Base-by-base conservation (phyloP, 2,329 filamentous ascomycete genomes). In the Aspergillus sp. region DNA sequence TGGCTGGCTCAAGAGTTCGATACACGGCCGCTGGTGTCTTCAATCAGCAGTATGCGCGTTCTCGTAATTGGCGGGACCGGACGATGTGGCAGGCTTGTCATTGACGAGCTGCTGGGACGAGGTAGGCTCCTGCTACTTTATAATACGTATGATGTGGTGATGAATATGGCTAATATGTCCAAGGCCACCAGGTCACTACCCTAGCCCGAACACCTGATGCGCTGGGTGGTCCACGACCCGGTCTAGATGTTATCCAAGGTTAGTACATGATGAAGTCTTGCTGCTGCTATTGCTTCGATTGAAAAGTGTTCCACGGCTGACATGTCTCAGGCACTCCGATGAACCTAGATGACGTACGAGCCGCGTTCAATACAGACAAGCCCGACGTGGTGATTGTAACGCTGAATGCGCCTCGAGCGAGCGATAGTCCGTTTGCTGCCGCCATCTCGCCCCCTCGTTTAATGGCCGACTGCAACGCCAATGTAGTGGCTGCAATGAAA, bases 361-460 rank as follows among this genome's bases (percentile, higher is more conserved):
- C 50, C 1, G 69, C 68, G 1, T 68, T 71, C 47, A 32, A 57
- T 2, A 0, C 38, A 7, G 9, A 39, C 1, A 62, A 45, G 4
- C 65, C 69, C 3, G 67, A 76, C 48, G 80, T 78, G 5, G 73
- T 86, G 23, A 71, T 86, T 39, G 73, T 82, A 19, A 80, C 84
- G 0, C 79, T 87, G 12, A 81, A 77, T 61, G 78, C 82, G 1
- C 76, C 77, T 5, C 78, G 82, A 36, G 72, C 71, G 6, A 76
- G 72, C 21, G 81, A 82, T 57, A 81, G 73, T 39, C 84, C 81
- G 4, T 85, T 85, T 65, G 71, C 82, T 1, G 72, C 77, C 3
- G 72, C 78, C 1, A 75, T 80, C 15, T 74, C 77, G 0, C 79
- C 81, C 0, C 74, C 74, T 0, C 73, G 78, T 3, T 71, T 85